Conservation (phyloP, 805 yeast species). For the Hanseniaspora lindneri region DNA sequence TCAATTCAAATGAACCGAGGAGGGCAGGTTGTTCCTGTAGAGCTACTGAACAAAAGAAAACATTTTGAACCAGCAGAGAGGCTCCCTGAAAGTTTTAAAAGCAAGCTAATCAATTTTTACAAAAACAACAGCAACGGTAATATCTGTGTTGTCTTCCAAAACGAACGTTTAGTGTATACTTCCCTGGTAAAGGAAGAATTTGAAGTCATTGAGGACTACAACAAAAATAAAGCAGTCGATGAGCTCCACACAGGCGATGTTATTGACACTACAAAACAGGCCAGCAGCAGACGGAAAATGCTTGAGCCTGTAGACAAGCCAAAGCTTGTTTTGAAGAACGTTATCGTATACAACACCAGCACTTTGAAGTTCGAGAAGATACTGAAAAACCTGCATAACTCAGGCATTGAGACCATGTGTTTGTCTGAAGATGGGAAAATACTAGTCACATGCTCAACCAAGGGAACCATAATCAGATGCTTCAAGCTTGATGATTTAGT, state of each 20-base stretch:
- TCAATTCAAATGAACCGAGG: constrained; percentile 10
- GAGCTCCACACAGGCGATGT: not conserved
- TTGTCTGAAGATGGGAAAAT: constrained; percentile 47
- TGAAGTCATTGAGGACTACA: not conserved
- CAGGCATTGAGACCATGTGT: constrained; percentile 28
- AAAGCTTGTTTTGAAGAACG: constrained; percentile 26
- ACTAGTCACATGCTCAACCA: constrained; percentile 56
- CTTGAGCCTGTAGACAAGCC: constrained; percentile 7
- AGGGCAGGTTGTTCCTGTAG: constrained; percentile 3
- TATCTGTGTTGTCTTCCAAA: constrained; percentile 8
- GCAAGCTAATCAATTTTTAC: constrained; percentile 3
- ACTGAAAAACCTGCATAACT: constrained; percentile 26
- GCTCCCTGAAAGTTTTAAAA: constrained; percentile 2
- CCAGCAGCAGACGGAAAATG: not conserved
- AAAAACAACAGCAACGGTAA: constrained; percentile 10
- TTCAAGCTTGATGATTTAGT: constrained; percentile 43
- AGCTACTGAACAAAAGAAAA: not conserved
- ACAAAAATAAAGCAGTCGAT: not conserved
- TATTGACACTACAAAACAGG: not conserved
- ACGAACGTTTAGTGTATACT: constrained; percentile 5
- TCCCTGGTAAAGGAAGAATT: constrained; percentile 12
- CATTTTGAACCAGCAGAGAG: not conserved
- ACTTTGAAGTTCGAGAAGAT: constrained; percentile 59
- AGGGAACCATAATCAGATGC: constrained; percentile 60
- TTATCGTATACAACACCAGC: constrained; percentile 67